Base-by-base conservation (phyloP, 2,329 filamentous ascomycete genomes). In the Elsinoe necatrix region DNA sequence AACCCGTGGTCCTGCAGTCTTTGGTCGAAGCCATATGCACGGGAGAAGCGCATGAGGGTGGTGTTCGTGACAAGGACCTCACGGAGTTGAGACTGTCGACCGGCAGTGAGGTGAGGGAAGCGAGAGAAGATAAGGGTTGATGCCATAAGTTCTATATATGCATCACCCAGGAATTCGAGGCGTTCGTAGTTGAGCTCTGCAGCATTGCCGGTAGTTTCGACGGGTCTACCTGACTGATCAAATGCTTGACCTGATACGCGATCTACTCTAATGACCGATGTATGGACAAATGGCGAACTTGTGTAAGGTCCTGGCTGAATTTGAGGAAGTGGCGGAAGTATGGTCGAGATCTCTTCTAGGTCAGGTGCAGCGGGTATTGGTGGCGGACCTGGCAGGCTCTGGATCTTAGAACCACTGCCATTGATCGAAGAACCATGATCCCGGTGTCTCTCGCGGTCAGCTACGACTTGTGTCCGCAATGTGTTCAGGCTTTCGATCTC, bases 101-200 rank as follows among this genome's bases (percentile, higher is more conserved):
- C 90, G 0, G 86, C 77, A 0, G 81, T 67, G 8, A 89, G 74
- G 11, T 78, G 72, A 0, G 78, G 77, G 65, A 91, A 93, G 7
- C 82, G 87, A 58, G 83, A 75, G 69, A 83, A 88, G 59, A 97
- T 86, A 54, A 95, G 77, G 16, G 82, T 80, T 0, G 87, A 84
- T 4, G 90, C 82, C 47, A 90, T 82, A 54, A 90, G 72, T 65
- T 95, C 87, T 54, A 95, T 75, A 64, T 92, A 92, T 18, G 88
- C 86, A 68, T 97, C 92, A 5, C 92, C 92, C 6, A 95, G 77
- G 73, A 92, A 90, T 70, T 97, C 92, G 5, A 96, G 80, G 16
- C 82, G 81, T 65, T 96, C 91, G 69, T 96, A 96, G 64, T 76
- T 72, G 25, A 68, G 57, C 14, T 66, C 61, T 39, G 29, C 18